Conservation (phyloP, 345 rosid species). For the Hevea brasiliensis region DNA sequence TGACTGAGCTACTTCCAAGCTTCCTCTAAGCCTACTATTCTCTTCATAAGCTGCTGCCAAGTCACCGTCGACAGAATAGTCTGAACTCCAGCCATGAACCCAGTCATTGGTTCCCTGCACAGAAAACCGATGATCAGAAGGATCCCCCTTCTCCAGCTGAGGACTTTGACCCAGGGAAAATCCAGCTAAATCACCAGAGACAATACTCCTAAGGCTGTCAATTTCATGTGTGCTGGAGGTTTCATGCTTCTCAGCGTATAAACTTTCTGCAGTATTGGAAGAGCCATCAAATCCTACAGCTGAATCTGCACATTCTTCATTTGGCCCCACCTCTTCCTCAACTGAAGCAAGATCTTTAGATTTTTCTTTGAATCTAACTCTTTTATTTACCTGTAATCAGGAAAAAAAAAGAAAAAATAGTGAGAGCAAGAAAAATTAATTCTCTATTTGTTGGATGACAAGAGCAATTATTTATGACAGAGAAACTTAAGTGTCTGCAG, state of each 20-base stretch:
- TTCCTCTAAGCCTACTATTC: conserved; percentile 71
- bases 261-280: conserved; percentile 81
- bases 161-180: conserved; percentile 52
- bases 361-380: conserved; percentile 62
- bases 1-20: conserved; percentile 75
- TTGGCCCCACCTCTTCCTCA: conserved; percentile 48
- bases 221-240: conserved; percentile 68
- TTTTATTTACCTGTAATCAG: conserved; percentile 50
- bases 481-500: too few relatives aligned
- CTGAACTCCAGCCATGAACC: conserved; percentile 78
- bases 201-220: conserved; percentile 68
- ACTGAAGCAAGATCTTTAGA: conserved; percentile 44
- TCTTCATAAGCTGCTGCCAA: conserved; percentile 65
- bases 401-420: neutral
- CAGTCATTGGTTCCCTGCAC: conserved; percentile 52
- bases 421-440: neutral
- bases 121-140: conserved; percentile 42
- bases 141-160: conserved; percentile 52
- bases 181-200: conserved; percentile 74
- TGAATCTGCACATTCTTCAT: conserved; percentile 58
- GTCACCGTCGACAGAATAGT: conserved; percentile 61
- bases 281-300: conserved; percentile 80
- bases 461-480: too few relatives aligned
- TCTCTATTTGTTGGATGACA: too few relatives aligned
- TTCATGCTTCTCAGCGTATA: conserved; percentile 83